These are phyloP conservation scores for Neoboletus magnificus DNA, from an alignment of 768 basidiomycete species.

Conservation along the genomic window DNA sequence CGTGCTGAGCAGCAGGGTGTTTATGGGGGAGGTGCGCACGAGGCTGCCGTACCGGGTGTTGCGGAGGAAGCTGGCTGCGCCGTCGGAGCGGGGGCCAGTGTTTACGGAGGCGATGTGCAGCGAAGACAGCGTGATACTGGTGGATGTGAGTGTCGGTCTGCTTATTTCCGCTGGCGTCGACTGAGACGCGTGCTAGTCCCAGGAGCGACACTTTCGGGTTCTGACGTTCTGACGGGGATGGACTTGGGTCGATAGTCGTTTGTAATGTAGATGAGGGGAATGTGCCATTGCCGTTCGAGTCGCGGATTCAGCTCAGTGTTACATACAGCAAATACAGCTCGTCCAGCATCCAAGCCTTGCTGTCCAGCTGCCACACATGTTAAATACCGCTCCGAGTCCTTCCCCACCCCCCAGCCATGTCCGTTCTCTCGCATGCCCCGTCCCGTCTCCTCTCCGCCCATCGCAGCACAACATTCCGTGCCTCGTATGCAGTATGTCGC, in stretches of 20 bases:
- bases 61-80: conserved; percentile 19
- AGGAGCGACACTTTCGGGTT: conserved; percentile 25
- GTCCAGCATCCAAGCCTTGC: conserved; percentile 7
- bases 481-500: conserved; percentile 53
- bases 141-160: conserved; percentile 37
- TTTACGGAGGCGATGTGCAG: conserved; percentile 46
- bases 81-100: conserved; percentile 1
- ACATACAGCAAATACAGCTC: conserved; percentile 30
- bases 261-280: conserved; percentile 10
- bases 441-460: conserved; percentile 31
- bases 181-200: conserved; percentile 14
- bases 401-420: conserved; percentile 14
- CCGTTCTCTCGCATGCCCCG: conserved; percentile 9
- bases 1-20: conserved; percentile 34
- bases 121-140: conserved; percentile 53
- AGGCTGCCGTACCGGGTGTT: conserved; percentile 45
- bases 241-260: too few relatives aligned
- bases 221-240: conserved; percentile 24
- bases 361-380: conserved; percentile 15
- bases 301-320: conserved; percentile 20
- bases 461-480: conserved; percentile 43
- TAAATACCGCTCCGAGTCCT: conserved; percentile 15
- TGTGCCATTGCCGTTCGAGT: conserved; percentile 22
- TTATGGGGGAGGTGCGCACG: conserved; percentile 41
- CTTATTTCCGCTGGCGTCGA: not conserved